Evolutionary conservation across 169 alveolate genomes (phyloP).

Genomic region (Nephromyces sp.): DNA sequence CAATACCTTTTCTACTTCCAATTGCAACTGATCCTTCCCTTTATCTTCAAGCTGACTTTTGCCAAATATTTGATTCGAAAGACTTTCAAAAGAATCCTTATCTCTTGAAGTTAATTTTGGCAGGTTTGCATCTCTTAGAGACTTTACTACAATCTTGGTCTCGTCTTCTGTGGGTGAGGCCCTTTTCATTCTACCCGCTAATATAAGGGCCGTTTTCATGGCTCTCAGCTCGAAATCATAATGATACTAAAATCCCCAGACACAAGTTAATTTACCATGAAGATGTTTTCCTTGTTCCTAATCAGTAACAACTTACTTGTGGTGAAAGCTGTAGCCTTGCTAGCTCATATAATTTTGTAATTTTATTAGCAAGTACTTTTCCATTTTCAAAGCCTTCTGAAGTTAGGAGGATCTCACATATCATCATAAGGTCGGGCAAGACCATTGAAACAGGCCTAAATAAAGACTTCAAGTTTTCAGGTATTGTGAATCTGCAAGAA

Average conservation of each 20-base stretch:
- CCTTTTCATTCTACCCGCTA: conserved; percentile 90
- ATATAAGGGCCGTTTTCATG: conserved; percentile 83
- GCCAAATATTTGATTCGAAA: conserved; percentile 87
- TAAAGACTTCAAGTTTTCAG: conserved; percentile 91
- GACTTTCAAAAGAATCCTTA: conserved; percentile 80
- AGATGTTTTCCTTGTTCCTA: neutral
- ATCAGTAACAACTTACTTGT: conserved; percentile 65
- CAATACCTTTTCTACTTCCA: conserved; percentile 21
- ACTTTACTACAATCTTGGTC: conserved; percentile 87
- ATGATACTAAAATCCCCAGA: too few relatives aligned
- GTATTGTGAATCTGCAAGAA: conserved; percentile 83
- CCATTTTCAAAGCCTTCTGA: conserved; percentile 89
- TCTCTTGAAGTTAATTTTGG: conserved; percentile 85
- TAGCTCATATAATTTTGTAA: conserved; percentile 83
- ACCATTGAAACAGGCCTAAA: conserved; percentile 97
- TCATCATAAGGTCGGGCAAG: conserved; percentile 87
- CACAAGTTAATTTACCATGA: neutral
- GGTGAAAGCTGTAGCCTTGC: conserved; percentile 75
- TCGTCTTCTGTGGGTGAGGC: conserved; percentile 82
- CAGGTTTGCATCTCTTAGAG: conserved; percentile 88
- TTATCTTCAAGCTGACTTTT: conserved; percentile 70
- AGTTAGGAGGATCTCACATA: conserved; percentile 93
- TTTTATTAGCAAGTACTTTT: conserved; percentile 80
- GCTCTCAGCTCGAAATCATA: conserved; percentile 96
- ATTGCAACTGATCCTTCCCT: conserved; percentile 69